Conservation (phyloP, 495 filamentous ascomycete genomes). For the Neurospora intermedia region DNA sequence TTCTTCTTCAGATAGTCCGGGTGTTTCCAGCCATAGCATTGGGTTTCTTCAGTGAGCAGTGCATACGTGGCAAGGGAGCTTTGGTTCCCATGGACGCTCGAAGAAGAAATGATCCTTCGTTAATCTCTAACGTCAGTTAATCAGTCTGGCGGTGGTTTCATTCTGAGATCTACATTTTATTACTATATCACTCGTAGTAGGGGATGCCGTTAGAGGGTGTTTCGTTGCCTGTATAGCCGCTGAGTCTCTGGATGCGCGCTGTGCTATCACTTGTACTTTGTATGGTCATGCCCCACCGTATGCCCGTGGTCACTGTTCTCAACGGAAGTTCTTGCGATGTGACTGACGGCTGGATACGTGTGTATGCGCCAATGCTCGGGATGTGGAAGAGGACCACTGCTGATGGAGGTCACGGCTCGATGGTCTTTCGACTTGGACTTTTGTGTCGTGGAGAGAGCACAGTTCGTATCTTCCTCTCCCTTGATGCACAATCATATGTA, state of each 20-base stretch:
- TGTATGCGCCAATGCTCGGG: background rate
- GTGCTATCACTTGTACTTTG: background rate
- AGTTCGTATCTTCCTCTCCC: background rate
- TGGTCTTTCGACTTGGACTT: background rate
- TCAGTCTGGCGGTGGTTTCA: constrained; percentile 47
- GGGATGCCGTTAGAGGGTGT: too few relatives aligned
- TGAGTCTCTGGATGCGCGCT: too few relatives aligned
- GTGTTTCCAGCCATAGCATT: constrained; percentile 29
- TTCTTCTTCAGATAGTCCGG: constrained; percentile 40
- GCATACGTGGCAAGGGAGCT: constrained; percentile 27
- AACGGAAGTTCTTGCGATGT: background rate
- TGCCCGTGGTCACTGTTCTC: background rate
- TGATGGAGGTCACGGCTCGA: background rate
- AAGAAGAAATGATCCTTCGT: constrained; percentile 48
- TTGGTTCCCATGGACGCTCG: constrained; percentile 30
- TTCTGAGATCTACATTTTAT: constrained; percentile 45
- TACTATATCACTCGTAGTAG: too few relatives aligned
- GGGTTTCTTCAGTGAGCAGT: constrained; percentile 23
- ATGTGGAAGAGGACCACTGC: background rate
- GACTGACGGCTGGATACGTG: background rate
- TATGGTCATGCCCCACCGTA: background rate
- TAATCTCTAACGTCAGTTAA: constrained; percentile 44
- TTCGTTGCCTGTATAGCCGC: too few relatives aligned
- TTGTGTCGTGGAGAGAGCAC: background rate
- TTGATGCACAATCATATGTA: background rate